These are phyloP conservation scores for Linum lewisii DNA, from an alignment of 345 rosid genomes.

Conservation along the genomic window DNA sequence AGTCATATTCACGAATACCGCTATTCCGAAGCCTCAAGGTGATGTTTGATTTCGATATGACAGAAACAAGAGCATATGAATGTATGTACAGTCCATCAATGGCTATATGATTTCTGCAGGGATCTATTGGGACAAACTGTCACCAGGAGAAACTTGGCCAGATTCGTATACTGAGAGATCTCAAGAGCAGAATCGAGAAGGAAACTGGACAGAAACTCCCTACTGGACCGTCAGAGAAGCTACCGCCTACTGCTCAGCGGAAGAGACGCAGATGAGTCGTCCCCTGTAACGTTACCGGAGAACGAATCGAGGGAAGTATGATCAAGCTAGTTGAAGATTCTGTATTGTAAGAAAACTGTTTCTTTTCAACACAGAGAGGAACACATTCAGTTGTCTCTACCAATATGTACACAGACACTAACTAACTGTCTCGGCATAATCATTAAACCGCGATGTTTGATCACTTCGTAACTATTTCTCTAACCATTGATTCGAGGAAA, in stretches of 20 bases:
- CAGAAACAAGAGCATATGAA: too few relatives aligned
- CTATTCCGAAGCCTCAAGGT: constrained; percentile 85
- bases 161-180: constrained; percentile 68
- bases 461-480: too few relatives aligned
- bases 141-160: constrained; percentile 78
- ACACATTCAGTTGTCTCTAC: neutral
- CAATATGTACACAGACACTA: neutral
- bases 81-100: too few relatives aligned
- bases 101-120: too few relatives aligned
- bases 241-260: constrained; percentile 60
- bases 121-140: constrained; percentile 74
- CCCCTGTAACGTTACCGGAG: too few relatives aligned
- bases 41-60: constrained; percentile 1
- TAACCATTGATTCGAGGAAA: neutral
- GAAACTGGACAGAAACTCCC: constrained; percentile 69
- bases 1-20: constrained; percentile 57
- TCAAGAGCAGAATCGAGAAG: constrained; percentile 47
- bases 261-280: constrained; percentile 17
- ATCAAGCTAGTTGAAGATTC: neutral
- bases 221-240: constrained; percentile 55
- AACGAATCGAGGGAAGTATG: too few relatives aligned
- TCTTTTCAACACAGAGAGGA: neutral
- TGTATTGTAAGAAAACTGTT: neutral
- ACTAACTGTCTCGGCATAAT: neutral
- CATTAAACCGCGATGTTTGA: too few relatives aligned